Percentiles rank a stretch among this genome's conserved stretches.
phyloP scores from a whole-genome alignment of 2,329 filamentous ascomycete genomes.

The Stagonosporopsis cucurbitacearum region DNA sequence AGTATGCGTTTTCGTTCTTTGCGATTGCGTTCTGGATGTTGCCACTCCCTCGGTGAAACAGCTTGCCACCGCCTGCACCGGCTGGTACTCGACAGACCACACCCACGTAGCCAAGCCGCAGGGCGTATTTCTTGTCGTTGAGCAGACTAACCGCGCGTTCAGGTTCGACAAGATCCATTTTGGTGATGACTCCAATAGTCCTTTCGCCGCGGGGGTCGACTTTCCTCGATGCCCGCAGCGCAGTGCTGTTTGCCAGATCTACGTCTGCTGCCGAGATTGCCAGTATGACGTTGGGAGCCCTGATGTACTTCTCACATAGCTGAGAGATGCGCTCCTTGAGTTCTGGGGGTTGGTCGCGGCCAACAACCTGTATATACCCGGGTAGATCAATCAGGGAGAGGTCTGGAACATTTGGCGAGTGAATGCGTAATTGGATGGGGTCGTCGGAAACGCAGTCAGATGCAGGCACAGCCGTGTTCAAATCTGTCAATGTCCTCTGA shows the following conservation, averaged over 20 bases:
- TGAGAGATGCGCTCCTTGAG: conserved; percentile 96
- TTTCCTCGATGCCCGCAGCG: conserved; percentile 83
- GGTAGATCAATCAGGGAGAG: conserved; percentile 95
- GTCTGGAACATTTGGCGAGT: conserved; percentile 94
- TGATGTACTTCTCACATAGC: conserved; percentile 97
- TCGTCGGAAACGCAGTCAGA: conserved; percentile 94
- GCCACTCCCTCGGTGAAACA: conserved; percentile 83
- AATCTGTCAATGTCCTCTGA: conserved; percentile 90
- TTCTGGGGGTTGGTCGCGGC: conserved; percentile 86
- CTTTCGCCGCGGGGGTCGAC: conserved; percentile 94
- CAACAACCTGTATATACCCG: conserved; percentile 95
- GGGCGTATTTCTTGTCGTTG: conserved; percentile 87
- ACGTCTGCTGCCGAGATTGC: conserved; percentile 98
- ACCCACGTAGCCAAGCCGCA: conserved; percentile 94
- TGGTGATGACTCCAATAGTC: conserved; percentile 98
- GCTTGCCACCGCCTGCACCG: conserved; percentile 63
- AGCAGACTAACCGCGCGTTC: conserved; percentile 78
- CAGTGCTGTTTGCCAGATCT: conserved; percentile 94
- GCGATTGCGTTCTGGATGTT: conserved; percentile 82
- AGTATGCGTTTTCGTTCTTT: conserved; percentile 88
- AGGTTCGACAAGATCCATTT: conserved; percentile 96
- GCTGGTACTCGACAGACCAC: conserved; percentile 84
- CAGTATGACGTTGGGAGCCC: conserved; percentile 92
- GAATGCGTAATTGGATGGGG: conserved; percentile 93
- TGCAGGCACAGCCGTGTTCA: conserved; percentile 91